These are phyloP conservation scores for Apiospora hydei DNA, from an alignment of 2,329 filamentous ascomycete species.

Conservation along the genomic window DNA sequence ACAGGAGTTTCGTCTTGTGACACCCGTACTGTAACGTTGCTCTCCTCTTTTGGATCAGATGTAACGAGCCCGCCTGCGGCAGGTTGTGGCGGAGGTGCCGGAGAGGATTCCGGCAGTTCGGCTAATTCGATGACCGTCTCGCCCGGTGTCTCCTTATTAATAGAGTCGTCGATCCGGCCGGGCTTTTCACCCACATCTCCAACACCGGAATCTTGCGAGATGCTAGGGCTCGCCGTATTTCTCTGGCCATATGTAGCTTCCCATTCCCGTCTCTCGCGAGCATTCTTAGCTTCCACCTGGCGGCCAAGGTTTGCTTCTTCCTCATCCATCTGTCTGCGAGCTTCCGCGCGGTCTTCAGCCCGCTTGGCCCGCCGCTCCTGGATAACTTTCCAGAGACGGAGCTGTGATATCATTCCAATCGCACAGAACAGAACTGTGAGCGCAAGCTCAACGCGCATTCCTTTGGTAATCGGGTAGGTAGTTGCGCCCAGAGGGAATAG, in stretches of 20 bases:
- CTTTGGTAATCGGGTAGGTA: conserved; percentile 86
- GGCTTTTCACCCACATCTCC: conserved; percentile 55
- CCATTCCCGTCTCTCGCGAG: conserved; percentile 73
- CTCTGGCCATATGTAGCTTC: conserved; percentile 76
- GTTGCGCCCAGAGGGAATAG: conserved; percentile 79
- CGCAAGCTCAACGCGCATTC: conserved; percentile 85
- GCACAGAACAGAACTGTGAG: conserved; percentile 77
- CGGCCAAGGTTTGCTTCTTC: conserved; percentile 74
- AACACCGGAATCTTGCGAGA: conserved; percentile 58
- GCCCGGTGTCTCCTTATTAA: conserved; percentile 43
- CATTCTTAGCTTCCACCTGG: conserved; percentile 67
- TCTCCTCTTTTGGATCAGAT: conserved; percentile 26
- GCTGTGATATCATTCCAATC: conserved; percentile 81
- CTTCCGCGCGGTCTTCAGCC: conserved; percentile 57
- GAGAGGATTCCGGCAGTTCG: conserved; percentile 49
- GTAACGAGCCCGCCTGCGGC: background rate
- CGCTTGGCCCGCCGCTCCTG: conserved; percentile 65
- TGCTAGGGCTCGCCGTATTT: conserved; percentile 35
- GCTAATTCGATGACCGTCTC: conserved; percentile 60
- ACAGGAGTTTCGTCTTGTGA: conserved; percentile 22
- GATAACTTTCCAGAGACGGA: conserved; percentile 85
- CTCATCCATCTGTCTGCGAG: conserved; percentile 54
- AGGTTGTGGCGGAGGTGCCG: conserved; percentile 34
- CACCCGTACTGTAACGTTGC: conserved; percentile 2
- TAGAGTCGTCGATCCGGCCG: conserved; percentile 34